Evolutionary conservation across 2,329 filamentous ascomycete genomes (phyloP).

Genomic region (Calonectria montana): DNA sequence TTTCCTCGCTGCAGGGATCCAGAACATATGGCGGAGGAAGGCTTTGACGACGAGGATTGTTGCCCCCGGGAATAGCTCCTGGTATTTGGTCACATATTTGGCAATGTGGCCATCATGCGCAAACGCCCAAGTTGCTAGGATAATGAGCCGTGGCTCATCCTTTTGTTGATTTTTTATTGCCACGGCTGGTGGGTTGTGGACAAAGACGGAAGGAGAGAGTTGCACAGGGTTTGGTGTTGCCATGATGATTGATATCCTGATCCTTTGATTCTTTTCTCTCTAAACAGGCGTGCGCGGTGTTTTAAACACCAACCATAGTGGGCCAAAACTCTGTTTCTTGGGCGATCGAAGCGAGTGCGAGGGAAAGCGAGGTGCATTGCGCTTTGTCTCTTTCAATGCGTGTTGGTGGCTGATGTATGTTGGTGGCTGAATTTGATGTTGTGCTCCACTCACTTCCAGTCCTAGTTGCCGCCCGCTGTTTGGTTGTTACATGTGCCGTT

Average conservation of each 20-base stretch:
- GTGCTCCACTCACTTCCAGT: too few relatives aligned
- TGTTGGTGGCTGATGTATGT: too few relatives aligned
- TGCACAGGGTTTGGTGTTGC: background rate
- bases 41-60: background rate
- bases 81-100: constrained; percentile 1
- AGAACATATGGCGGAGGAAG: constrained; percentile 1
- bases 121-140: background rate
- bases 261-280: background rate
- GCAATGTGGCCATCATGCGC: constrained; percentile 1
- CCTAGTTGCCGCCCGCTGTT: too few relatives aligned
- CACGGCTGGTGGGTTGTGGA: background rate
- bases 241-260: background rate
- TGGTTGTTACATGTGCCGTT: too few relatives aligned
- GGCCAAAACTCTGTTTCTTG: too few relatives aligned
- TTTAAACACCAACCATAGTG: too few relatives aligned
- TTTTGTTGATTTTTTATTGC: background rate
- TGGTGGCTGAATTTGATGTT: too few relatives aligned
- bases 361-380: too few relatives aligned
- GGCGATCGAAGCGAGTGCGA: too few relatives aligned
- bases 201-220: background rate
- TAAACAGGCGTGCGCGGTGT: too few relatives aligned
- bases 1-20: background rate
- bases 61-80: background rate
- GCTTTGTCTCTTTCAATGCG: too few relatives aligned
- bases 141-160: background rate